Base-by-base conservation (phyloP, 352 stramenopile genomes). In the Sclerospora graminicola region DNA sequence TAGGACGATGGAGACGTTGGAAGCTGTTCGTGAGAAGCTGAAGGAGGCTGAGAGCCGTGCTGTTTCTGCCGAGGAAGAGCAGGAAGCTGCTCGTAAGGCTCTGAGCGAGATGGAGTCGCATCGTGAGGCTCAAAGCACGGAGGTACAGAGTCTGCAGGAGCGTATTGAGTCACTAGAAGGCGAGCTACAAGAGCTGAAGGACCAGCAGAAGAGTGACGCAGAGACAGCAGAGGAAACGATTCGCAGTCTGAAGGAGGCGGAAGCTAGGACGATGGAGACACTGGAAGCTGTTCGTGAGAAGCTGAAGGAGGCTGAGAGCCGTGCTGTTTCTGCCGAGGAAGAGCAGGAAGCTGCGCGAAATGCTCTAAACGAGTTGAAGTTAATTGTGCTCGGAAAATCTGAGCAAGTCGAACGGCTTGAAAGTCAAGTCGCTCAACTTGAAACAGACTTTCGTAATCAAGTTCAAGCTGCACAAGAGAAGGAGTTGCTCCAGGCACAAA, bases 161-260 rank as follows among this genome's bases (percentile, higher is more conserved):
- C 45, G 36, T 6, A 57, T 47, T 4, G 19, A 54, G 37, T 21
- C 48, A 15, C 29, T 62, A 27, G 44, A 63, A 26, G 42, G 34
- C 8, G 55, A 69, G 30, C 43, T 63, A 0, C 39, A 68, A 14
- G 13, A 55, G 37, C 24, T 63, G 24, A 43, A 52, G 20, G 44
- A 27, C 16, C 48, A 63, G 48, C 49, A 36, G 8, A 29, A 48
- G 30, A 32, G 19, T 24, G 54, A 63, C 24, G 30, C 44, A 33
- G 35, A 48, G 14, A 36, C 51, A 20, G 36, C 48, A 21, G 45
- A 55, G 40, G 29, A 63, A 31, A 59, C 49, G 30, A 54, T 51
- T 14, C 5, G 24, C 28, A n/a, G 4, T 4, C 16, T 66, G 4
- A 49, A 51, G 14, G 21, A 14, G 2, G 38, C 45, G 2, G 43